Percentiles rank a stretch among this genome's conserved stretches.
These are phyloP conservation scores for Prosopis cineraria DNA, from an alignment of 306 rosid species.

Conservation along the genomic window DNA sequence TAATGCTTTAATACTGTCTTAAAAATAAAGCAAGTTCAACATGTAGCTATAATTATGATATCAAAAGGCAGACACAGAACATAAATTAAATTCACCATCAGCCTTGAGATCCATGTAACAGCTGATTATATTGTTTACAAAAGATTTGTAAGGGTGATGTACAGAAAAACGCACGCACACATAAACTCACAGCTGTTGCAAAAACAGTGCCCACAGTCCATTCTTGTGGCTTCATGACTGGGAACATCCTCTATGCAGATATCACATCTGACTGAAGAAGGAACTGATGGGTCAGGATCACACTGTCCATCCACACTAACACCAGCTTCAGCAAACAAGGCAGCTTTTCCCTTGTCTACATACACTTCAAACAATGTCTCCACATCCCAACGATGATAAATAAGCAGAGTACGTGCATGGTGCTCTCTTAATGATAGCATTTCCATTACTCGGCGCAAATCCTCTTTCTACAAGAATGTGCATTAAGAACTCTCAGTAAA, in stretches of 20 bases:
- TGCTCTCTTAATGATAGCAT: slow-evolving; percentile 77
- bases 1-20: not conserved
- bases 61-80: slow-evolving; percentile 18
- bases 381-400: slow-evolving; percentile 91
- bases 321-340: slow-evolving; percentile 81
- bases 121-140: not conserved
- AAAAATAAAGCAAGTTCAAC: slow-evolving; percentile 3
- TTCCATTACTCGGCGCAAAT: slow-evolving; percentile 92
- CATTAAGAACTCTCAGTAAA: slow-evolving; percentile 30
- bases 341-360: slow-evolving; percentile 76
- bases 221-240: slow-evolving; percentile 62
- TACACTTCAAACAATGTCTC: slow-evolving; percentile 76
- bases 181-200: slow-evolving; percentile 83
- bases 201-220: slow-evolving; percentile 96
- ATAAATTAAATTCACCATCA: slow-evolving; percentile 12
- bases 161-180: not conserved
- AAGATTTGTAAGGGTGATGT: not conserved
- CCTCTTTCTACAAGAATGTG: slow-evolving; percentile 70
- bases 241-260: slow-evolving; percentile 87
- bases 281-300: slow-evolving; percentile 36
- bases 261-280: slow-evolving; percentile 56
- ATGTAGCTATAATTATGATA: slow-evolving; percentile 2
- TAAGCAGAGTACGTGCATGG: slow-evolving; percentile 92
- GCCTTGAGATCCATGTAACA: slow-evolving; percentile 8
- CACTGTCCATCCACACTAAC: slow-evolving; percentile 65